phyloP scores from a whole-genome alignment of 1,284 basidiomycete species.

The Vanrija sp. region DNA sequence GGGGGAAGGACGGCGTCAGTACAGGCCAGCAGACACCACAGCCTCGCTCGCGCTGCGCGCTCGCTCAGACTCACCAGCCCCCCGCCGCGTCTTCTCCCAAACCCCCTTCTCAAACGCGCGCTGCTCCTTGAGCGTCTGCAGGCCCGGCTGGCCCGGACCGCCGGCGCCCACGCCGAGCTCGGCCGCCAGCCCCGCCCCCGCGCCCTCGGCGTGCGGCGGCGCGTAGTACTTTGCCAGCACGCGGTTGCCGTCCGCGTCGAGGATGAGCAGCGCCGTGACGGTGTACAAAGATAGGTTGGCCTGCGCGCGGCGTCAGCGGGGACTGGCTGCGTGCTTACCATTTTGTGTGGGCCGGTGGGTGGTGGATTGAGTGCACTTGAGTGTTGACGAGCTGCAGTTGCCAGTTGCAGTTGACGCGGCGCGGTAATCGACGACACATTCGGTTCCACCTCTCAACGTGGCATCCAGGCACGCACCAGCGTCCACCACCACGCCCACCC shows the following conservation, averaged over 20 bases:
- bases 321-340: background rate
- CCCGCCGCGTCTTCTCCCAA: constrained; percentile 90
- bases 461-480: constrained; percentile 1
- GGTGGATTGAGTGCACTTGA: no score
- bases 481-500: background rate
- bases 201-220: constrained; percentile 56
- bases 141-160: constrained; percentile 41
- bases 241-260: constrained; percentile 90
- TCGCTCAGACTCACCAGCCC: constrained; percentile 64
- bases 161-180: constrained; percentile 47
- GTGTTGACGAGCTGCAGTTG: no score
- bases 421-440: background rate
- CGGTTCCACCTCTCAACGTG: constrained; percentile 1
- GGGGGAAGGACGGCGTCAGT: background rate
- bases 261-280: constrained; percentile 79
- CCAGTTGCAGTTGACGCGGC: no score
- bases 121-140: constrained; percentile 79
- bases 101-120: constrained; percentile 91
- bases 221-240: constrained; percentile 92
- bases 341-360: background rate
- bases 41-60: background rate
- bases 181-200: constrained; percentile 42
- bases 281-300: constrained; percentile 81
- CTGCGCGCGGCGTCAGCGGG: constrained; percentile 30
- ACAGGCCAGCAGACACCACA: background rate